Conservation (phyloP, 495 filamentous ascomycete species). For the Annulohypoxylon moriforme region DNA sequence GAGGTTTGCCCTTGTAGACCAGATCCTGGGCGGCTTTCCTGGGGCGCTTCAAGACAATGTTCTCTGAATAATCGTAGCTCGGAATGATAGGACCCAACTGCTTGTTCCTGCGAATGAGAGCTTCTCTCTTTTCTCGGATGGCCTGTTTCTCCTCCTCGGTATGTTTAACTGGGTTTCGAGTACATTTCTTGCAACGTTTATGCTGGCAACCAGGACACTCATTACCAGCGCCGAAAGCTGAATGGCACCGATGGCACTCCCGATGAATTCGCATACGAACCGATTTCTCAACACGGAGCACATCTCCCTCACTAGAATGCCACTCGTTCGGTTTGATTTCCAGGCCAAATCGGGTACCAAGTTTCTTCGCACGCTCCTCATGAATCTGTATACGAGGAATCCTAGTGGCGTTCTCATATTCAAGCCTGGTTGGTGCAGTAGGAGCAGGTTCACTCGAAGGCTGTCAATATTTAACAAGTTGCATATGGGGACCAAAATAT, state of each 20-base stretch:
- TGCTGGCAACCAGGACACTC: conserved; percentile 80
- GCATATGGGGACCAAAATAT: conserved; percentile 1
- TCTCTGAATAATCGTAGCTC: conserved; percentile 58
- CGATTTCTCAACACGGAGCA: conserved; percentile 83
- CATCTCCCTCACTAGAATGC: conserved; percentile 67
- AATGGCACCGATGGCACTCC: conserved; percentile 81
- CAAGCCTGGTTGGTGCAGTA: conserved; percentile 34
- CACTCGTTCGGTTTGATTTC: conserved; percentile 76
- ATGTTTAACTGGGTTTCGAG: conserved; percentile 72
- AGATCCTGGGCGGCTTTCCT: conserved; percentile 77
- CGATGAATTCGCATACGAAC: conserved; percentile 93
- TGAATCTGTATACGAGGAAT: conserved; percentile 63
- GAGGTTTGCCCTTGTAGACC: conserved; percentile 68
- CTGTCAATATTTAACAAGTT: conserved; percentile 22
- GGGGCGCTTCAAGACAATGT: conserved; percentile 66
- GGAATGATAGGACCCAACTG: conserved; percentile 58
- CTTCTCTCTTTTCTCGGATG: conserved; percentile 56
- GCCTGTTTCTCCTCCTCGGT: conserved; percentile 62
- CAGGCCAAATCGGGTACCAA: conserved; percentile 81
- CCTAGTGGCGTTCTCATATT: conserved; percentile 52
- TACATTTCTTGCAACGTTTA: conserved; percentile 80
- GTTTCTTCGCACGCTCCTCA: conserved; percentile 73
- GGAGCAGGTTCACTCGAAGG: conserved; percentile 44
- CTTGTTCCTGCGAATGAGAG: conserved; percentile 62
- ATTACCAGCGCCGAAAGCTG: conserved; percentile 75